Base-by-base conservation (phyloP, 208 protist genomes). In the Leishmania lainsoni region DNA sequence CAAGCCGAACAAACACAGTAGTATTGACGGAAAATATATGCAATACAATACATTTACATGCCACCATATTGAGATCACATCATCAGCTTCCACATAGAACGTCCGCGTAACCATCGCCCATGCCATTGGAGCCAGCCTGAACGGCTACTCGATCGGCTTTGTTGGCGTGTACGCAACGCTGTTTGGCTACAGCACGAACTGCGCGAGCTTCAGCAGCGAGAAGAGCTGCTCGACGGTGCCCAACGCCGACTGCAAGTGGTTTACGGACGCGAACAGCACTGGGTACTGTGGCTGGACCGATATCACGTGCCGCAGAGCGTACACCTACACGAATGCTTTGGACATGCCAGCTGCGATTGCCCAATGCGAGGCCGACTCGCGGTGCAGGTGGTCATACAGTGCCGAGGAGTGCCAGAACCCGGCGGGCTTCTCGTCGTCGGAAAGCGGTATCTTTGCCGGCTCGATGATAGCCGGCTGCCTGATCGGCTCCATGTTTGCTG, bases 121-220 rank as follows among this genome's bases (percentile, higher is more conserved):
- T 52, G 77, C 83, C 1, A 77, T 90, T 32, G 89, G 88, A 45
- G 92, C 84, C 14, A 83, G 77, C 0, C 78, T 97, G 54, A 92
- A 92, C 80, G 94, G 94, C 49, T 93, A 91, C 86, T 87, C 84
- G 48, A 95, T 94, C 74, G 92, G 92, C 45, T 96, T 94, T 51
- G 92, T 97, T 54, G 87, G 79, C 58, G 90, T 95, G 29, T 95
- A 95, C 83, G 83, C 87, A 3, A 86, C 84, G 17, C 63, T 95
- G 32, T 95, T 91, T 85, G 80, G 84, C 51, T 86, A 79, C 54
- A 89, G 87, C 66, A 92, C 83, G 42, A 92, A 94, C 77, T 97
- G 94, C 83, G 84, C 84, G 22, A 16, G 49, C 6, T 93, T 86
- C 87, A 73, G 79, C 26, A 69, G 52, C 20, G 42, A 85, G 75